These are phyloP conservation scores for Candida odintsovae DNA, from an alignment of 805 yeast genomes.

Conservation along the genomic window DNA sequence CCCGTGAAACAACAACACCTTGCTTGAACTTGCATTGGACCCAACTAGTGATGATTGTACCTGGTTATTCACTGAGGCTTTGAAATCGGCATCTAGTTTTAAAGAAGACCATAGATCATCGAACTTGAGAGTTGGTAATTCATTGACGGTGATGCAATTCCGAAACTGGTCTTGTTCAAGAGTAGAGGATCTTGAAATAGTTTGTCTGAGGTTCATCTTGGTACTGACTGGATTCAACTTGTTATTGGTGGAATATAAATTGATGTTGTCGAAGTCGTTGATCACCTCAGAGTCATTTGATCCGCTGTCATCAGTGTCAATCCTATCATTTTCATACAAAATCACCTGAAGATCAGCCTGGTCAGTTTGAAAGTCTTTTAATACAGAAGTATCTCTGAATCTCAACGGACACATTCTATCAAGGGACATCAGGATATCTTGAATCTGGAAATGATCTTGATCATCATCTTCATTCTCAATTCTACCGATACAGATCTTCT, in stretches of 20 bases:
- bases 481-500: slow-evolving; percentile 4
- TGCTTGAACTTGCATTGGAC: slow-evolving; percentile 7
- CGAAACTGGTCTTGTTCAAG: slow-evolving; percentile 1
- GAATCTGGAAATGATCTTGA: neutral
- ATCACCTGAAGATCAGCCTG: neutral
- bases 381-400: neutral
- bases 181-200: slow-evolving; percentile 10
- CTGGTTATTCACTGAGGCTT: slow-evolving; percentile 26
- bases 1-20: slow-evolving; percentile 31
- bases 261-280: slow-evolving; percentile 28
- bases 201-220: neutral
- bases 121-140: slow-evolving; percentile 26
- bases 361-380: neutral
- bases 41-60: slow-evolving; percentile 7
- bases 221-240: neutral
- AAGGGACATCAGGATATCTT: slow-evolving; percentile 1
- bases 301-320: neutral
- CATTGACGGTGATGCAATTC: slow-evolving; percentile 10
- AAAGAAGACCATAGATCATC: slow-evolving; percentile 32
- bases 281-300: neutral
- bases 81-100: slow-evolving; percentile 26
- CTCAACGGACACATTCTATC: neutral
- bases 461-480: neutral
- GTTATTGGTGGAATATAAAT: slow-evolving; percentile 13
- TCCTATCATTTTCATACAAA: neutral